A percentile compares a stretch with the other conserved stretches of the same genome.
phyloP scores from a whole-genome alignment of 805 yeast genomes.

The Scheffersomyces coipomensis region DNA sequence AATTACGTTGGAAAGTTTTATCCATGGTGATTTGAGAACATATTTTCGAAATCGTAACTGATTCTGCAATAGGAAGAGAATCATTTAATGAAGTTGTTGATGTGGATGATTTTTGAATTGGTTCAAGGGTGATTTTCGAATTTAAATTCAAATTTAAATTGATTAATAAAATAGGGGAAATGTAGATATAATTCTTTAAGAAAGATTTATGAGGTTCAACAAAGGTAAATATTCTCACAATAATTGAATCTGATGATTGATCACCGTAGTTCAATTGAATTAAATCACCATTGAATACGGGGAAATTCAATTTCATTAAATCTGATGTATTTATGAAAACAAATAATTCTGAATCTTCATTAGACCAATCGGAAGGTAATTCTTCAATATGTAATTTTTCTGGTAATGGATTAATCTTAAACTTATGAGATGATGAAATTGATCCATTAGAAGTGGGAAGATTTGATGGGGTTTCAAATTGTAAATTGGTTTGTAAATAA shows the following conservation, averaged over 20 bases:
- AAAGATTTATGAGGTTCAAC: conserved; percentile 58
- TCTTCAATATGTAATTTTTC: conserved; percentile 22
- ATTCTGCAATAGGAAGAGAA: conserved; percentile 51
- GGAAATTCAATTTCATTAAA: conserved; percentile 49
- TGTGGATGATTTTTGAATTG: conserved; percentile 11
- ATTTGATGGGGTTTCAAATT: conserved; percentile 9
- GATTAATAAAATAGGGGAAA: conserved; percentile 62
- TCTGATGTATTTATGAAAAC: conserved; percentile 46
- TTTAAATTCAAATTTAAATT: conserved; percentile 42
- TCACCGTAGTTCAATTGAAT: conserved; percentile 31
- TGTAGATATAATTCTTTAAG: conserved; percentile 37
- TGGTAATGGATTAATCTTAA: conserved; percentile 27
- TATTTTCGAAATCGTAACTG: conserved; percentile 64
- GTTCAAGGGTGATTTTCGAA: conserved; percentile 17
- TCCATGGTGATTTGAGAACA: conserved; percentile 71
- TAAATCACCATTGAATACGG: conserved; percentile 69
- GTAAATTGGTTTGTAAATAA: conserved; percentile 29
- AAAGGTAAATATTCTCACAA: conserved; percentile 53
- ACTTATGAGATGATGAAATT: conserved; percentile 6
- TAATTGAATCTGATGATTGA: conserved; percentile 9
- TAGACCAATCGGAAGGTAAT: conserved; percentile 18
- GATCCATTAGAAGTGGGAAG: neutral
- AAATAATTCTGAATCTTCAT: conserved; percentile 39
- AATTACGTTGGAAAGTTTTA: conserved; percentile 56
- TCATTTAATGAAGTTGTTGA: conserved; percentile 19